Conservation (phyloP, 371 early-diverging fungal species). For the Apophysomyces elegans region DNA sequence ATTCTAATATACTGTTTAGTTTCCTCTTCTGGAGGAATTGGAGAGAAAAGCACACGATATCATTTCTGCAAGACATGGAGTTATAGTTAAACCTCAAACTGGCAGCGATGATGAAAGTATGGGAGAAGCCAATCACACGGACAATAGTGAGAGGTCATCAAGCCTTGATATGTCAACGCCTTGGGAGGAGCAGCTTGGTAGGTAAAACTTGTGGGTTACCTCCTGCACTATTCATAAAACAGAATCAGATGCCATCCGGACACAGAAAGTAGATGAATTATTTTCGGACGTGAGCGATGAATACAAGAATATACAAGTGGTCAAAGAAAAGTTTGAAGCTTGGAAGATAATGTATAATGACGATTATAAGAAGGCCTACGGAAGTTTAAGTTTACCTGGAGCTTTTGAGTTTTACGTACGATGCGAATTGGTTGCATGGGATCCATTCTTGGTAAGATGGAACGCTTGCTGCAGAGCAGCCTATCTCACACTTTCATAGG, state of each 20-base stretch:
- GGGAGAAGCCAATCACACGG: no score
- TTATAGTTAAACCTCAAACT: constrained; percentile 43
- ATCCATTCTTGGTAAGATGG: constrained; percentile 53
- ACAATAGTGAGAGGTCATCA: no score
- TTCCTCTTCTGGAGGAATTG: constrained; percentile 65
- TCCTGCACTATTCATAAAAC: background rate
- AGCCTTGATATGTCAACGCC: background rate
- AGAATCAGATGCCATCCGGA: constrained; percentile 24
- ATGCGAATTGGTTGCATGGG: constrained; percentile 65
- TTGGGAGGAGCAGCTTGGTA: constrained; percentile 41
- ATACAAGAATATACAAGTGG: constrained; percentile 54
- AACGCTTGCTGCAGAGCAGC: no score
- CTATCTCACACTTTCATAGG: constrained; percentile 13
- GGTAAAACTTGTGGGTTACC: background rate
- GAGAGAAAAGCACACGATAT: constrained; percentile 58
- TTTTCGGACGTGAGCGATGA: constrained; percentile 59
- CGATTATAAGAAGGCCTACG: constrained; percentile 74
- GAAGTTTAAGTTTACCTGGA: constrained; percentile 67
- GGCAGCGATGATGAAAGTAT: constrained; percentile 27
- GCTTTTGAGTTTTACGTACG: constrained; percentile 76
- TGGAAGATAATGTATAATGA: constrained; percentile 67
- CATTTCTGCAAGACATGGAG: constrained; percentile 43
- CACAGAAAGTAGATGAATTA: constrained; percentile 25
- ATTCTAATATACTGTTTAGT: constrained; percentile 32
- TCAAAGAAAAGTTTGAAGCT: constrained; percentile 64